These are phyloP conservation scores for Podospora pseudoanserina DNA, from an alignment of 495 filamentous ascomycete genomes.

Conservation along the genomic window DNA sequence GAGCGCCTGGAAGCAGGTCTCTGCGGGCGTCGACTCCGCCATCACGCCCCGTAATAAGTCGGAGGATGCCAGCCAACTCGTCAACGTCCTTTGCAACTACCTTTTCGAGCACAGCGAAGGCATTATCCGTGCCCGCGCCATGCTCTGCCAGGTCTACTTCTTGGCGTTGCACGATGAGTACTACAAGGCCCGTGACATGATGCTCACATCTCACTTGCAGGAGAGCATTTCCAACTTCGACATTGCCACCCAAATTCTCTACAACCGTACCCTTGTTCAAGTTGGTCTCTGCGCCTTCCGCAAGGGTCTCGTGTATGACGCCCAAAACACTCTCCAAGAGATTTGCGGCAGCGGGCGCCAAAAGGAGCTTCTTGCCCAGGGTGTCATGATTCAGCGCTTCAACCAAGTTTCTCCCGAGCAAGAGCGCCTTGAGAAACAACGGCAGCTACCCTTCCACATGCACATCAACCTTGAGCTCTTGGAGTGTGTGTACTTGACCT, in stretches of 20 bases:
- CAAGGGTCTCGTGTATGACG: conserved; percentile 92
- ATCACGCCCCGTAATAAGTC: conserved; percentile 69
- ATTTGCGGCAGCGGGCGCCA: conserved; percentile 95
- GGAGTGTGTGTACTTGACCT: conserved; percentile 97
- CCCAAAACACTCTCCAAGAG: conserved; percentile 92
- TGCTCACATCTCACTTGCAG: conserved; percentile 99
- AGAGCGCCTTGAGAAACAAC: conserved; percentile 90
- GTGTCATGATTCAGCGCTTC: conserved; percentile 95
- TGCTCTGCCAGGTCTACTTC: conserved; percentile 99
- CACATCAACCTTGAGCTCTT: conserved; percentile 99
- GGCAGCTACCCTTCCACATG: conserved; percentile 98
- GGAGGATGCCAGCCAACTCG: conserved; percentile 65
- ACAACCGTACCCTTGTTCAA: conserved; percentile 96
- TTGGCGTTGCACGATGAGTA: conserved; percentile 94
- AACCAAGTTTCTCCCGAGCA: conserved; percentile 94
- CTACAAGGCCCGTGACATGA: conserved; percentile 95
- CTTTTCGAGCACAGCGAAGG: conserved; percentile 91
- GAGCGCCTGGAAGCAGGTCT: conserved; percentile 82
- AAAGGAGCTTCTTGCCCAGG: conserved; percentile 96
- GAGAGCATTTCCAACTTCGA: conserved; percentile 95
- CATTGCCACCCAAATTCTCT: conserved; percentile 94
- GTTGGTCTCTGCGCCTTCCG: conserved; percentile 98
- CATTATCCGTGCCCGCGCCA: conserved; percentile 91
- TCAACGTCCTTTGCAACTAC: conserved; percentile 88
- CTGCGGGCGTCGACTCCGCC: conserved; percentile 63